Percentiles rank a stretch among this genome's conserved stretches.
Conservation (phyloP, 2,329 filamentous ascomycete species). For the Clonostachys solani region DNA sequence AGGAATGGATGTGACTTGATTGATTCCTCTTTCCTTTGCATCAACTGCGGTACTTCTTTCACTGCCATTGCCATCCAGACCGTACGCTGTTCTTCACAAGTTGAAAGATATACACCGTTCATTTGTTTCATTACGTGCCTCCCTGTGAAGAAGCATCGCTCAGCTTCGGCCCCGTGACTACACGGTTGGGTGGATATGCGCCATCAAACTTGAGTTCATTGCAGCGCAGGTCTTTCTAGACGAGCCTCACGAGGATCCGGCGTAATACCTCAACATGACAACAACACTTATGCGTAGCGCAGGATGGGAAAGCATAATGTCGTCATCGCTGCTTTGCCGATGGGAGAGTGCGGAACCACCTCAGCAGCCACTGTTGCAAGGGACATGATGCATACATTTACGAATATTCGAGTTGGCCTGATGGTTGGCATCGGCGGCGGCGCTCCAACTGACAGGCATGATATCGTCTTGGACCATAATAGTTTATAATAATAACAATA, state of each 20-base stretch:
- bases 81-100: too few species aligned
- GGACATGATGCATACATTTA: slow-evolving; percentile 24
- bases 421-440: slow-evolving; percentile 14
- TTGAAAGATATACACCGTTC: too few species aligned
- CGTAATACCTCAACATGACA: slow-evolving; percentile 3
- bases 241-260: slow-evolving; percentile 9
- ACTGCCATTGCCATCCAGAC: too few species aligned
- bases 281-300: slow-evolving; percentile 18
- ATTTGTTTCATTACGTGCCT: too few species aligned
- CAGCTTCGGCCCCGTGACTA: too few species aligned
- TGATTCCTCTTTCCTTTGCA: too few species aligned
- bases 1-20: too few species aligned
- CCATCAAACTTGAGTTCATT: slow-evolving; percentile 13
- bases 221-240: slow-evolving; percentile 16
- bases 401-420: slow-evolving; percentile 13
- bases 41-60: too few species aligned
- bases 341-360: slow-evolving; percentile 15
- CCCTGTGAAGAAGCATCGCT: too few species aligned
- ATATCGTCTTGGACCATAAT: slow-evolving; percentile 9
- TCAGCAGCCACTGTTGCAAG: slow-evolving; percentile 20
- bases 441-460: slow-evolving; percentile 7
- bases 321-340: slow-evolving; percentile 19
- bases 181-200: slow-evolving; percentile 18
- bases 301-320: slow-evolving; percentile 21
- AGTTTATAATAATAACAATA: too few species aligned